phyloP scores from a whole-genome alignment of 306 rosid genomes.

The Rosa chinensis region DNA sequence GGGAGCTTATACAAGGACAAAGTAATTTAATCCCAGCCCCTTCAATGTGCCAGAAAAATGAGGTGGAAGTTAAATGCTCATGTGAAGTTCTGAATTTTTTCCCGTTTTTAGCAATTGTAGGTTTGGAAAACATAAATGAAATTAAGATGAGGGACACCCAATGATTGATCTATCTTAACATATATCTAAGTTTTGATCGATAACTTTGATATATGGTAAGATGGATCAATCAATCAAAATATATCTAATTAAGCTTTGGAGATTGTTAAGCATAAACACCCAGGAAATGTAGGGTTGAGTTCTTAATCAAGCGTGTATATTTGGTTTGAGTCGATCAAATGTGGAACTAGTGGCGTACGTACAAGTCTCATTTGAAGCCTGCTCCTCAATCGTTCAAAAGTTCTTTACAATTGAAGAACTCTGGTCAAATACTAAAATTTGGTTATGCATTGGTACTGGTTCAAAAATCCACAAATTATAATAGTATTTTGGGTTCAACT shows the following conservation, averaged over 20 bases:
- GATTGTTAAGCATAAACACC: background rate
- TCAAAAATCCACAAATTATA: background rate
- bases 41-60: background rate
- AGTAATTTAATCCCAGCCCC: background rate
- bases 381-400: background rate
- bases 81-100: background rate
- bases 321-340: background rate
- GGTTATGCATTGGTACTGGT: background rate
- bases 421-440: background rate
- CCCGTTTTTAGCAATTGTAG: background rate
- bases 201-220: too few relatives aligned
- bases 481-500: background rate
- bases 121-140: background rate
- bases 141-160: background rate
- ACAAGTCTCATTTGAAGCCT: background rate
- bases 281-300: background rate
- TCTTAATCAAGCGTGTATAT: background rate
- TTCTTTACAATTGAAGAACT: background rate
- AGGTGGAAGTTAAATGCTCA: constrained; percentile 1
- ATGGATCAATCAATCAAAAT: background rate
- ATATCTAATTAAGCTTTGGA: too few relatives aligned
- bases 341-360: background rate
- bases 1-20: background rate
- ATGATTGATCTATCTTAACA: background rate
- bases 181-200: background rate